phyloP scores from a whole-genome alignment of 2,329 filamentous ascomycete genomes.

The Beauveria caledonica region DNA sequence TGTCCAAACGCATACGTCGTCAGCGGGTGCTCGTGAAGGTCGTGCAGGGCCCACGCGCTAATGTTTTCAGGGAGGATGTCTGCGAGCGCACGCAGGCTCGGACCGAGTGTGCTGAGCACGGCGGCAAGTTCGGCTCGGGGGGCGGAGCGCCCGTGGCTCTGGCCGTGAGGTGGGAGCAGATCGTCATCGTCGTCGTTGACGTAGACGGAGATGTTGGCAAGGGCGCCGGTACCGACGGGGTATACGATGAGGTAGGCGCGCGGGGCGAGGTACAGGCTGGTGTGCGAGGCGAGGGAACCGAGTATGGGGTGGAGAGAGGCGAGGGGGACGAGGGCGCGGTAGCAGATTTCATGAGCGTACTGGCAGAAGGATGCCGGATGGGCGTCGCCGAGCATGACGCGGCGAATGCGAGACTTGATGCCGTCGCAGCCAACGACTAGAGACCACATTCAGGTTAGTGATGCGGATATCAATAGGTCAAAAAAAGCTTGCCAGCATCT shows the following conservation, averaged over 20 bases:
- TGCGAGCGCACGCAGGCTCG: neutral
- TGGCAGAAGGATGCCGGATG: conserved; percentile 28
- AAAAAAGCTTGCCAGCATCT: conserved; percentile 18
- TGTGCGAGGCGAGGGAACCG: conserved; percentile 20
- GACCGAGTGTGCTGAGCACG: neutral
- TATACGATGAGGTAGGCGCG: conserved; percentile 23
- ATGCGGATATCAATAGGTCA: too few relatives aligned
- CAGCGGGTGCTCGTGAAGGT: conserved; percentile 35
- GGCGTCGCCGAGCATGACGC: conserved; percentile 38
- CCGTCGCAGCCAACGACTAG: conserved; percentile 53
- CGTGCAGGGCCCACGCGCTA: conserved; percentile 37
- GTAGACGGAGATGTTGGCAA: neutral
- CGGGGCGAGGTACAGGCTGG: conserved; percentile 23
- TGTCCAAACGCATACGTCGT: conserved; percentile 33
- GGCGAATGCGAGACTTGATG: conserved; percentile 48
- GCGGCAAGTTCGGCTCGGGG: neutral
- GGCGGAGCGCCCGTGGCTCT: neutral
- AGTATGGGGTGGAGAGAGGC: conserved; percentile 15
- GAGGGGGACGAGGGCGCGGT: conserved; percentile 34
- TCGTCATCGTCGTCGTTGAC: neutral
- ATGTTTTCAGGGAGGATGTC: neutral
- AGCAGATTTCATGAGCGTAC: conserved; percentile 52
- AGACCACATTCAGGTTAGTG: neutral
- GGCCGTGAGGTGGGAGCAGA: neutral
- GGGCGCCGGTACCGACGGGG: conserved; percentile 18